Base-by-base conservation (phyloP, 805 yeast species). In the Cyberlindnera veronae region DNA sequence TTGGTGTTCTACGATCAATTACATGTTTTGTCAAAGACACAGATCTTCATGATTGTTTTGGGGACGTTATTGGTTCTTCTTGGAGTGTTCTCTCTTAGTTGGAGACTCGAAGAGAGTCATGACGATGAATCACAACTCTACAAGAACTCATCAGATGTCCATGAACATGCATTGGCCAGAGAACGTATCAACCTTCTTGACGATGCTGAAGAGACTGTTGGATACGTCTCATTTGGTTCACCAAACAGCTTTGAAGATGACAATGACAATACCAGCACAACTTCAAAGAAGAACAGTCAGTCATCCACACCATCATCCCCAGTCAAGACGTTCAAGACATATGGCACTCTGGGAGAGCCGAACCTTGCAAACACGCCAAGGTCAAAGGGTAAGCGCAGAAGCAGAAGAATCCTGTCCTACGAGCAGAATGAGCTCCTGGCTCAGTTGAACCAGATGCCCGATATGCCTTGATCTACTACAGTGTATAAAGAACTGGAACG, bases 1-100 rank as follows among this genome's bases (percentile, higher is more conserved):
- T 60, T 84, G 30, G 67, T 84, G 7, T 72, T 78, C 52, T 74
- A 72, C 43, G 62, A 72, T 32, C 86, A 80, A 53, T 65, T 80
- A 49, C 55, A 59, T 9, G 54, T 61, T 10, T 56, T 76, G 13
- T 50, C 64, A 3, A 43, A 50, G 9, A 23, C 45, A 18, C 69
- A 64, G 38, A 62, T 69, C 3, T 29, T 63, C 3, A 67, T 68
- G 34, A 71, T 77, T 11, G 78, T 78, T 0, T 57, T 81, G 15
- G 73, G 77, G 17, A 71, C 77, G 1, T 19, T 49, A 3, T 38
- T 70, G 6, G 64, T 73, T 7, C 50, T 74, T 3, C 12, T 53
- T 2, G 95, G 95, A 2, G 95, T 86, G 3, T 69, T 79, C 24
- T 58, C 75, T 11, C 67, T 87, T 15, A 81, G 89, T 38, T 73